phyloP scores from a whole-genome alignment of 495 filamentous ascomycete species.

The Penicillium paradoxum region DNA sequence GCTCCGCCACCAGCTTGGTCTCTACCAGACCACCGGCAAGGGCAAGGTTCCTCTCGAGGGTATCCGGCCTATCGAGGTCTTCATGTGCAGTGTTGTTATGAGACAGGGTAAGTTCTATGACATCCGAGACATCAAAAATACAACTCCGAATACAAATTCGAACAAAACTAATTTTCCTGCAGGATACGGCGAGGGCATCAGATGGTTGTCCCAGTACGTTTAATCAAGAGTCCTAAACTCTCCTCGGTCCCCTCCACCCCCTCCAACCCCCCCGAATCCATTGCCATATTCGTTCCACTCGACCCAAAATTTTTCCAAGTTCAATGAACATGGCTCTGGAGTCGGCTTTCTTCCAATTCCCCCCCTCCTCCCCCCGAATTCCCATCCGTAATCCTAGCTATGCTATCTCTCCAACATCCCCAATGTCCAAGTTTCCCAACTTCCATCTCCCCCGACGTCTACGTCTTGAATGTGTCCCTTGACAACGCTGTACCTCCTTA shows the following conservation, averaged over 20 bases:
- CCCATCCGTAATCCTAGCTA: background rate
- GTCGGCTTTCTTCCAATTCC: background rate
- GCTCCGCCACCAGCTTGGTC: constrained; percentile 78
- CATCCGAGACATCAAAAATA: no score
- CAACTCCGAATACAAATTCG: no score
- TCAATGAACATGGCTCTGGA: background rate
- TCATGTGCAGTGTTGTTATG: constrained; percentile 99
- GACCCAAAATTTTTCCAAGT: background rate
- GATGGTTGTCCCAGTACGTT: constrained; percentile 53
- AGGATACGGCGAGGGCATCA: constrained; percentile 53
- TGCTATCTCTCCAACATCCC: background rate
- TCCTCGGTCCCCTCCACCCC: background rate
- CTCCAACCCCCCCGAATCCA: background rate
- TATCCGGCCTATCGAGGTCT: constrained; percentile 93
- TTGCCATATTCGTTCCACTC: background rate
- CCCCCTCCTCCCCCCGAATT: background rate
- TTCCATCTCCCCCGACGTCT: background rate
- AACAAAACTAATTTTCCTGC: background rate
- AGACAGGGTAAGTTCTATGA: constrained; percentile 68
- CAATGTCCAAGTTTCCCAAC: background rate
- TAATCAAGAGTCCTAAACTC: constrained; percentile 18
- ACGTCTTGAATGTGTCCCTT: constrained; percentile 9
- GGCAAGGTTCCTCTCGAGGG: constrained; percentile 93
- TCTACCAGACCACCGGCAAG: constrained; percentile 97
- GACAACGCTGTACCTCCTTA: constrained; percentile 1